Base-by-base conservation (phyloP, 1,139 yeast genomes). In the Geotrichum reessii region DNA sequence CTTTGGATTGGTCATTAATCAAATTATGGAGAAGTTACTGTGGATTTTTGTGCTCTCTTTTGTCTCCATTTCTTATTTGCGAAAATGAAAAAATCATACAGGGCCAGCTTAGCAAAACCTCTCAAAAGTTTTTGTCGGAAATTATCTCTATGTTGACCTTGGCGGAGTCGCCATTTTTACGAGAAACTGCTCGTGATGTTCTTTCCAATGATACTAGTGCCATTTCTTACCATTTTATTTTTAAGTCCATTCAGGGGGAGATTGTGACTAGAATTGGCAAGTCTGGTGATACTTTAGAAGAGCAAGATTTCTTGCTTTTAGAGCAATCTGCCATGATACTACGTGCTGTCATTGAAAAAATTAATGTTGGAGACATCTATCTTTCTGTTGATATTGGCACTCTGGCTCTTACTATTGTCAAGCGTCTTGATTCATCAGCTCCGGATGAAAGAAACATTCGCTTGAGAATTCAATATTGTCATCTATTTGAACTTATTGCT, bases 401-500 rank as follows among this genome's bases (percentile, higher is more conserved):
- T 5, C 66, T 77, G 61, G 76, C 75, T 6, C 69, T 73, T 33
- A 63, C 73, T 24, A 67, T 78, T 31, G 72, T 74, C 22, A 62
- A 65, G n/a, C 69, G 73, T 49, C 69, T 76, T 63, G 68, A 80
- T 68, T 63, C 64, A 66, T 77, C 66, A 62, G 70, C 64, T 55
- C 75, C 73, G 55, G 66, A 74, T 1, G 78, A 76, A 54, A 76
- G 77, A 24, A 72, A 79, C 56, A 76, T 66, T 57, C 64, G 84
- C 60, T 74, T 86, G 47, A 80, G 82, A 61, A 78, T 85, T 58
- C 78, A 86, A 58, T 78, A 84, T 65, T 83, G 89, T 59, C 81
- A 82, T 63, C 73, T 85, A 63, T 75, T 78, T 6, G 76, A 77
- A 46, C 77, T 80, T 1, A 74, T 85, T 50, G 85, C 85, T 58